Evolutionary conservation across 345 rosid genomes (phyloP), one percentile per base, ranked within the genome.

Genomic region (Trapa incisa): DNA sequence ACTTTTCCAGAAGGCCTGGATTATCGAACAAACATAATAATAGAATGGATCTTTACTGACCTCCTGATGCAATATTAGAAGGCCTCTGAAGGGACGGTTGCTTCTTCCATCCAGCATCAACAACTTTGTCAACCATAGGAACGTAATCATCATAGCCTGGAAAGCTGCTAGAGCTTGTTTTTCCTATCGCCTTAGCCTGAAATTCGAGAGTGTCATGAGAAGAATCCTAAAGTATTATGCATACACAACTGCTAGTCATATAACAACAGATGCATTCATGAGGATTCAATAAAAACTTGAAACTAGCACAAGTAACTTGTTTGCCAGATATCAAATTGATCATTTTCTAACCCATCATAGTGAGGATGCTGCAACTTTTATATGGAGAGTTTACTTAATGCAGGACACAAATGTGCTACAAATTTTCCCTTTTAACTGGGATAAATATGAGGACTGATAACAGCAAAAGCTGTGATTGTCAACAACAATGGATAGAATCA

Each of bases 41-140:
- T 45, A 45, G 9, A 58, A 16, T 9, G 9, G 8, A 58, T 5
- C 33, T 58, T 53, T 60, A 56, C 65, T 67, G 64, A 89, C 99
- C 97, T 86, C 80, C 83, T 32, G 93, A 84, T 57, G 79, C 74
- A 69, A 75, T 61, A 22, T 22, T 22, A 22, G 29, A 22, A 56
- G 79, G 75, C 76, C 72, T 76, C 77, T 74, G 81, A 47, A 70
- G 71, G 13, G 89, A 47, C 22, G 85, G 65, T 76, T 82, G 88
- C 74, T 84, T 88, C 82, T 85, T 87, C 92, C 96, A 95, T 71
- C 80, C 79, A 67, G 96, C 82, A 77, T 91, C 94, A 73, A 95
- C 99, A 65, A 89, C 89, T 82, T 91, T 95, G 79, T 91, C 99
- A 67, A 95, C 96, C 96, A 95, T 89, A 10, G 97, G 99, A 61